These are phyloP conservation scores for Eucalyptus pauciflora DNA, from an alignment of 345 rosid genomes.

Conservation along the genomic window DNA sequence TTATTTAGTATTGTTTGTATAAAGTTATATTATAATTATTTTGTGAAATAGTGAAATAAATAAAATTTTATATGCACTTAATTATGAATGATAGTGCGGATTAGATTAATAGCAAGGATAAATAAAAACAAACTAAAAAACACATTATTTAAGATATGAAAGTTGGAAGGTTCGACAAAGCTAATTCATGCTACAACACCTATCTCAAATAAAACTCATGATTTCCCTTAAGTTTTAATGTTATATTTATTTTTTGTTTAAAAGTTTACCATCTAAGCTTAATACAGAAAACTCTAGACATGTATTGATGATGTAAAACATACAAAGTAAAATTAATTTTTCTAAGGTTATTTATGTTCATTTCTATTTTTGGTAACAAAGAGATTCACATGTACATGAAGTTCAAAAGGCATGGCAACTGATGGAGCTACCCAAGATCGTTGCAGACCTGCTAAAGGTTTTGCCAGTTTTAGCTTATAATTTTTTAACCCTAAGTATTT, in stretches of 20 bases:
- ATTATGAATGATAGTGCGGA: background rate
- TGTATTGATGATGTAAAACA: background rate
- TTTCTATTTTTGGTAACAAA: background rate
- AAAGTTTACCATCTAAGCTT: background rate
- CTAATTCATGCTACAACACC: background rate
- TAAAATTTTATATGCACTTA: background rate
- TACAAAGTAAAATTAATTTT: background rate
- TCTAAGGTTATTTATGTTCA: background rate
- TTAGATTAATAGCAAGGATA: background rate
- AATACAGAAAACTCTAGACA: background rate
- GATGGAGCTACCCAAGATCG: background rate
- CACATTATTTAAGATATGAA: background rate
- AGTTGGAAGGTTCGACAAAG: background rate
- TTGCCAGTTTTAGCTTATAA: background rate
- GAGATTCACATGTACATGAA: background rate
- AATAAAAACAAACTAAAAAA: background rate
- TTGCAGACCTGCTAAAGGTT: background rate
- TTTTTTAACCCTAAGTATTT: background rate
- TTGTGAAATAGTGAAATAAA: background rate
- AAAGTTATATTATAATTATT: background rate
- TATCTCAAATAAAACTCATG: background rate
- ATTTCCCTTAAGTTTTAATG: background rate
- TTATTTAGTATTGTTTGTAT: background rate
- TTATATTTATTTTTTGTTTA: background rate
- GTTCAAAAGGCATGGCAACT: background rate